Conservation (phyloP, 768 basidiomycete genomes). For the Tylopilus vinaceipallidus region DNA sequence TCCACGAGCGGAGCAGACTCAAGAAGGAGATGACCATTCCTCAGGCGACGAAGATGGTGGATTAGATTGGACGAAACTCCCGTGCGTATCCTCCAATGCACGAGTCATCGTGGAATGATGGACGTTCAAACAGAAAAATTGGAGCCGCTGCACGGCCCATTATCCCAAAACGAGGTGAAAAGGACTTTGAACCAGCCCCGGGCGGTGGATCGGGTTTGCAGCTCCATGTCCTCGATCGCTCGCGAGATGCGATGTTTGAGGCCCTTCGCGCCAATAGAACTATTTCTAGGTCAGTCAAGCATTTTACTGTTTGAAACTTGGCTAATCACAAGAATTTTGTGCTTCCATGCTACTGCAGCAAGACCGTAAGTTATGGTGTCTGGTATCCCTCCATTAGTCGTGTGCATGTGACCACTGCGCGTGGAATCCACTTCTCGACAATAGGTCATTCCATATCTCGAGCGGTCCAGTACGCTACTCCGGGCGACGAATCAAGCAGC, state of each 20-base stretch:
- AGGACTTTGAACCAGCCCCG: constrained; percentile 87
- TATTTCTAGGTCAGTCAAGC: constrained; percentile 60
- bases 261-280: constrained; percentile 72
- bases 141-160: constrained; percentile 50
- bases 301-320: background rate
- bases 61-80: constrained; percentile 80
- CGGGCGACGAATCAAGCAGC: constrained; percentile 3
- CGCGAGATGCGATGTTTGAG: constrained; percentile 84
- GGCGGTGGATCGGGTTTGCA: constrained; percentile 72
- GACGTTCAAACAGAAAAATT: constrained; percentile 14
- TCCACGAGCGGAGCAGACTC: constrained; percentile 11
- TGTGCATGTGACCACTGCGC: constrained; percentile 65
- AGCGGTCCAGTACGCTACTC: constrained; percentile 29
- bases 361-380: constrained; percentile 74
- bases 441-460: constrained; percentile 81
- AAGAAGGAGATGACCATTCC: constrained; percentile 42
- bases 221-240: constrained; percentile 73
- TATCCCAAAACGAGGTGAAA: constrained; percentile 96
- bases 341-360: constrained; percentile 41
- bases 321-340: background rate
- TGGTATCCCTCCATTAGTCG: constrained; percentile 70
- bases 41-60: constrained; percentile 75
- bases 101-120: constrained; percentile 5
- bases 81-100: constrained; percentile 38
- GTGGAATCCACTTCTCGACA: constrained; percentile 79